A percentile compares a stretch with the other conserved stretches of the same genome.
Evolutionary conservation across 352 stramenopile genomes (phyloP).

Genomic region (Globisporangium spiculum): DNA sequence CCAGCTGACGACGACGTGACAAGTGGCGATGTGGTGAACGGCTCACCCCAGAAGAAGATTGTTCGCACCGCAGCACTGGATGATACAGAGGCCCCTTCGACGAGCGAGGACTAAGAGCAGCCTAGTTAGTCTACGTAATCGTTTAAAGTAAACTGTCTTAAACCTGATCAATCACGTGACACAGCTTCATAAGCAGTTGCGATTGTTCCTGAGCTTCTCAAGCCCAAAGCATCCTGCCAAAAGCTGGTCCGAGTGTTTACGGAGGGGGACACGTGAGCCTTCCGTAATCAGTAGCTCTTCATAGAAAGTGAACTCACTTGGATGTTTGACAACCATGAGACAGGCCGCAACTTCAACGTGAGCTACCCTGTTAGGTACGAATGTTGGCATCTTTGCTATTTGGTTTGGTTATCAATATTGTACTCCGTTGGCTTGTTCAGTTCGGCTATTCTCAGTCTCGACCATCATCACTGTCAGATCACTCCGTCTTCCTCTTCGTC

Average conservation of each 20-base stretch:
- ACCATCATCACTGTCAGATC: conserved; percentile 25
- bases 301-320: not conserved
- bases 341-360: not conserved
- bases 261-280: not conserved
- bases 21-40: not conserved
- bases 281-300: not conserved
- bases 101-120: not conserved
- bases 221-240: not conserved
- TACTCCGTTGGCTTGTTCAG: conserved; percentile 1
- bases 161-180: not conserved
- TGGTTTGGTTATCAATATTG: conserved; percentile 4
- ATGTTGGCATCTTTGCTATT: not conserved
- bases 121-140: not conserved
- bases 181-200: not conserved
- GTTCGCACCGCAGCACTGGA: not conserved
- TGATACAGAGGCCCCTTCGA: not conserved
- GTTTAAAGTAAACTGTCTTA: not conserved
- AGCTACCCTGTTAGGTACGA: not conserved
- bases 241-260: not conserved
- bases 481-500: conserved; percentile 43
- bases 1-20: not conserved
- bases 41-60: conserved; percentile 16
- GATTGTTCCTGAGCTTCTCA: not conserved
- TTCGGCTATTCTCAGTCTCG: not conserved
- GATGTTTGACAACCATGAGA: not conserved